These are phyloP conservation scores for Mycena amicta DNA, from an alignment of 768 basidiomycete species.

Conservation along the genomic window DNA sequence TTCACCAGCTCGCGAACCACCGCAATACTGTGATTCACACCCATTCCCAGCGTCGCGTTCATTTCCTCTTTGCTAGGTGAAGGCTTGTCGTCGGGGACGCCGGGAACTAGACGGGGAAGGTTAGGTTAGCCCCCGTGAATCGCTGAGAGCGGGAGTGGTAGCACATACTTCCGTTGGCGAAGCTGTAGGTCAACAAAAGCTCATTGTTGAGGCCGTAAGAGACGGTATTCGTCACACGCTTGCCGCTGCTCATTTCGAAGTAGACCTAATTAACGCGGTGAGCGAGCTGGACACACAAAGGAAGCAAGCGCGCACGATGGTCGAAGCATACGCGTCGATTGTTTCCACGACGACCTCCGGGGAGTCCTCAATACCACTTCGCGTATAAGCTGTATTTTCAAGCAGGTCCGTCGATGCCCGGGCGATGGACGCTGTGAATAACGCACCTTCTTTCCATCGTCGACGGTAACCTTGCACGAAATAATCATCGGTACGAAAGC, in stretches of 20 bases:
- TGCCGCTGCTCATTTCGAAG: constrained; percentile 13
- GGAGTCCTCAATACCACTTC: too few relatives aligned
- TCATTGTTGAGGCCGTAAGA: constrained; percentile 15
- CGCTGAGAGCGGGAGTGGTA: background rate
- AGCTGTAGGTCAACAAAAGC: constrained; percentile 14
- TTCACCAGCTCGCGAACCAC: constrained; percentile 16
- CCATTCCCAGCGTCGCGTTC: constrained; percentile 7
- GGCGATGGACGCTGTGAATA: background rate
- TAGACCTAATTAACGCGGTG: constrained; percentile 6
- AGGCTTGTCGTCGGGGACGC: constrained; percentile 10
- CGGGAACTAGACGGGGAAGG: constrained; percentile 1
- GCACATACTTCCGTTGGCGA: constrained; percentile 14
- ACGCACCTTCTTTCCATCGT: constrained; percentile 17
- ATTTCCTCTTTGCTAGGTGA: constrained; percentile 13
- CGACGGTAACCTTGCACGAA: constrained; percentile 7
- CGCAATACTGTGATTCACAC: constrained; percentile 5
- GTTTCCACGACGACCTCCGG: constrained; percentile 3
- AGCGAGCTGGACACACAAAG: background rate
- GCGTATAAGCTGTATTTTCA: too few relatives aligned
- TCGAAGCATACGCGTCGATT: constrained; percentile 4
- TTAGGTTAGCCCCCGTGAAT: background rate
- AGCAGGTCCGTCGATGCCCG: background rate
- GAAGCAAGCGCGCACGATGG: constrained; percentile 6
- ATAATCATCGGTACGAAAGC: constrained; percentile 10
- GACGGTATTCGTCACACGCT: constrained; percentile 11